Base-by-base conservation (phyloP, 305 asterid genomes). In the Fraxinus nigra region DNA sequence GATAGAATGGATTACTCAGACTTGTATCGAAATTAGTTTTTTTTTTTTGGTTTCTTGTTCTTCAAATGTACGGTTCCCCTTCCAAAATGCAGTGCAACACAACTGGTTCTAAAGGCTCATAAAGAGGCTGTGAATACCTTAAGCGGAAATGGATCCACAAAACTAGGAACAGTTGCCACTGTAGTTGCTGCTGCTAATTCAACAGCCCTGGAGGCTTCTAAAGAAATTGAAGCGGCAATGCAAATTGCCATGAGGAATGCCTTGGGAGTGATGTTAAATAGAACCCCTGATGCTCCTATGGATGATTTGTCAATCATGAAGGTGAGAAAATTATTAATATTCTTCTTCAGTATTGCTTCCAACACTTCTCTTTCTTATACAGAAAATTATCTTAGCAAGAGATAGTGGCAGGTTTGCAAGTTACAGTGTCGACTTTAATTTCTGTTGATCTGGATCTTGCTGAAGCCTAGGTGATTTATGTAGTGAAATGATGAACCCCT, bases 161-260 rank as follows among this genome's bases (percentile, higher is more conserved):
- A 90, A 90, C 83, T 97, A 35, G 99, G 99, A 84, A 94, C 98
- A 40, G 98, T 94, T 80, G 97, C 99, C 86, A 89, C 99, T 82
- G 99, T 97, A 72, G 99, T 97, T 79, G 97, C 98, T 85, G 98
- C 97, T 86, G 99, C 98, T 81, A 97, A 97, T 89, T 91, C 99
- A 67, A 92, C 99, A 34, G 99, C 99, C 30, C 81, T 88, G 75
- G 98, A 97, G 90, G 98, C 98, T 85, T 93, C 98, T 83, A 97
- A 91, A 89, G 99, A 94, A 89, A 89, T 97, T 75, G 99, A 94
- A 87, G 96, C 96, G 73, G 98, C 99, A 61, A 90, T 94, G 98
- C 97, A 97, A 85, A 92, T 97, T 81, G 75, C 98, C 75, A 93
- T 91, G 98, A 91, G 91, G 87, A 91, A 93, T 87, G 99, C 98